Percentiles rank a stretch among this genome's conserved stretches.
Evolutionary conservation across 2,329 filamentous ascomycete genomes (phyloP).

Genomic region (Diplodia sapinea): DNA sequence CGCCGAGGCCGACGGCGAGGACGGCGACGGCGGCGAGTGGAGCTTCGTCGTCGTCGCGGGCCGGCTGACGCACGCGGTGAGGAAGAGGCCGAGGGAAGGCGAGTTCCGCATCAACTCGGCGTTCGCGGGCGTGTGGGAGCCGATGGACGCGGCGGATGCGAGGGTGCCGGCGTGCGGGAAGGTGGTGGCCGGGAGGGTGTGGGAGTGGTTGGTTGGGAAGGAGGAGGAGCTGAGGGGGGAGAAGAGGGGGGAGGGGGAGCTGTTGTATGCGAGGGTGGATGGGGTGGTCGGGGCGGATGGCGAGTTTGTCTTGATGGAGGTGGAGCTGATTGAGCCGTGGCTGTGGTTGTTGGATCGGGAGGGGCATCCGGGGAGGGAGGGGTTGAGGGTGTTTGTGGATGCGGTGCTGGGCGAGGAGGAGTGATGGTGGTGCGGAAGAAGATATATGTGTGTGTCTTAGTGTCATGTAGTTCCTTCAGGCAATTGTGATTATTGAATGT

Average conservation of each 20-base stretch:
- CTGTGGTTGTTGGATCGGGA: constrained; percentile 28
- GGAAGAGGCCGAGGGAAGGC: constrained; percentile 19
- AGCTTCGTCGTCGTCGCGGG: constrained; percentile 18
- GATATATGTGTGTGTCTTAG: background rate
- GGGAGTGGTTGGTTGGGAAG: constrained; percentile 25
- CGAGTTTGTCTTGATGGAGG: constrained; percentile 30
- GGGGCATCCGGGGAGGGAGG: constrained; percentile 28
- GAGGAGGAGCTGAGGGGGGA: constrained; percentile 15
- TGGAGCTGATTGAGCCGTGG: constrained; percentile 32
- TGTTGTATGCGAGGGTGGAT: constrained; percentile 30
- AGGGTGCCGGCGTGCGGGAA: constrained; percentile 18
- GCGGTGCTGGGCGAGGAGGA: background rate
- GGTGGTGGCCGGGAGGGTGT: constrained; percentile 18
- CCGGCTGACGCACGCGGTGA: constrained; percentile 14
- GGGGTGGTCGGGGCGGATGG: constrained; percentile 24
- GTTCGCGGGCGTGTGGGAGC: constrained; percentile 22
- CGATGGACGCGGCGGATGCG: constrained; percentile 10
- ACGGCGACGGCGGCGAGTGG: constrained; percentile 28
- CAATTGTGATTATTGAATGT: background rate
- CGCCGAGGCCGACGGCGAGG: background rate
- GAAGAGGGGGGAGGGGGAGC: background rate
- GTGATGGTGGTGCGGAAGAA: background rate
- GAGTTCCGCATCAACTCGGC: constrained; percentile 29
- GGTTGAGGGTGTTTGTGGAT: constrained; percentile 25
- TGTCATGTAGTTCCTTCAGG: too few relatives aligned